These are phyloP conservation scores for Agarophyton chilense DNA, from an alignment of 23 red algal species.

Conservation along the genomic window DNA sequence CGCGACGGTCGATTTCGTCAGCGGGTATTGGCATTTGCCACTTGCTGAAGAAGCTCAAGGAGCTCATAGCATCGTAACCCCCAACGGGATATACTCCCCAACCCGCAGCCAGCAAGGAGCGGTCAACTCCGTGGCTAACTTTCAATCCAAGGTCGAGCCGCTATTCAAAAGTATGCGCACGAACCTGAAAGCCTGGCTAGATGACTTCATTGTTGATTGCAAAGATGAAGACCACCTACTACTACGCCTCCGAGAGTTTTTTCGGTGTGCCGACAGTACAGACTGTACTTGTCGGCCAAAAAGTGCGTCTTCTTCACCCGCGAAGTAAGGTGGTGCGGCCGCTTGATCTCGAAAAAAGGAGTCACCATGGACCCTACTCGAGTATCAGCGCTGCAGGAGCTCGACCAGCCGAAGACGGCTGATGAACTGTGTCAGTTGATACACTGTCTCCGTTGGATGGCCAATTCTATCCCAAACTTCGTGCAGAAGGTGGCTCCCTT, in stretches of 20 bases:
- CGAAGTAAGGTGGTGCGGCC: slow-evolving; percentile 19
- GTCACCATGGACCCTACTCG: not conserved
- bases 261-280: not conserved
- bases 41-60: not conserved
- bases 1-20: slow-evolving; percentile 15
- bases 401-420: not conserved
- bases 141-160: not conserved
- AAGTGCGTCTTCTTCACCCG: not conserved
- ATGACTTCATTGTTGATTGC: slow-evolving; percentile 29
- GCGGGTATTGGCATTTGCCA: slow-evolving; percentile 28
- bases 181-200: slow-evolving; percentile 7
- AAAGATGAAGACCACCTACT: not conserved
- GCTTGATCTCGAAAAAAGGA: not conserved
- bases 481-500: not conserved
- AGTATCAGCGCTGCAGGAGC: not conserved
- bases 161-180: not conserved
- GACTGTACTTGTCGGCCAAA: not conserved
- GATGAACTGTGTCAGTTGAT: slow-evolving; percentile 28
- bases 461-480: not conserved
- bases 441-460: slow-evolving; percentile 41
- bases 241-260: not conserved
- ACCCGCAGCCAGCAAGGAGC: too few relatives aligned
- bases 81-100: not conserved
- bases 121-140: not conserved
- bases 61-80: not conserved